Evolutionary conservation across 345 rosid species (phyloP), one percentile per base, ranked within the genome.

Genomic region (Dipteronia dyeriana): DNA sequence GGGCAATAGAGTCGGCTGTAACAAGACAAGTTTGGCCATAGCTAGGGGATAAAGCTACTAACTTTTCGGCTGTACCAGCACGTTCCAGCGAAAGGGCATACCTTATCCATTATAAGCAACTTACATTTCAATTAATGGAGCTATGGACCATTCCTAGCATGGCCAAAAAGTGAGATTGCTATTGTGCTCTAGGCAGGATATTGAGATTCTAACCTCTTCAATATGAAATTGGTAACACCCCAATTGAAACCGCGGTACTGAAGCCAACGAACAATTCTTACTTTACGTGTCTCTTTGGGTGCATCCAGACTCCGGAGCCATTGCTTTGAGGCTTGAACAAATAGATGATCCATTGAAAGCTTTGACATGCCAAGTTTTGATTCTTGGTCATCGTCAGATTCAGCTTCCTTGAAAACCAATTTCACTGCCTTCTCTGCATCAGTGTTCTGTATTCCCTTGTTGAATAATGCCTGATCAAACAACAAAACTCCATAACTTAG

Each of bases 221-320:
- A 41, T 54, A 91, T 80, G 80, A 81, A 79, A 75, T 79, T 47
- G 70, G 88, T 87, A 11, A 91, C 91, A 29, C 88, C 87, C 94
- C 95, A 93, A 75, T 88, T 91, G 82, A 90, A 90, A 51, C 97
- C 95, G 17, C 97, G 88, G 81, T 93, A 93, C 85, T 93, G 97
- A 76, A 93, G 97, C 98, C 97, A 93, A 78, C 93, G 82, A 39
- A 95, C 78, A 12, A 95, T 86, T 85, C 97, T 91, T 68, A 90
- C 68, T 82, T 91, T 93, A 29, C 91, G 95, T 19, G 82, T 90
- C 75, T 93, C 95, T 64, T 68, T 66, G 10, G 98, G 83, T 19
- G 81, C 88, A 78, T 91, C 88, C 65, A 74, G 85, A 64, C 93
- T 87, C 82, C 88, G 88, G 72, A 77, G 68, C 97, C 95, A 91